Evolutionary conservation across 441 rosid species (phyloP).

Genomic region (Melastoma candidum): DNA sequence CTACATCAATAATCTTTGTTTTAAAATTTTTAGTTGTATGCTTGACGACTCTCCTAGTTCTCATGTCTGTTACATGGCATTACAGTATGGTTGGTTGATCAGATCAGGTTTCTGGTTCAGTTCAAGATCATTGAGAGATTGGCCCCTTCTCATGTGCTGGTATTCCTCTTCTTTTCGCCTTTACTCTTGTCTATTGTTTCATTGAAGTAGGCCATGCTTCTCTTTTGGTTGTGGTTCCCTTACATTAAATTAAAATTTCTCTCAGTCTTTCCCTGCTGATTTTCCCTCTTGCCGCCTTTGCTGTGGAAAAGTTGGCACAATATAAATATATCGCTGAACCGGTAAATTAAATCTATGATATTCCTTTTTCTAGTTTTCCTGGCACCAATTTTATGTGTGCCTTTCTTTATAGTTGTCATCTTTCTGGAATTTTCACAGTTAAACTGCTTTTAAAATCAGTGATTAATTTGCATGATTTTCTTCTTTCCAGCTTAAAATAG

Average conservation of each 20-base stretch:
- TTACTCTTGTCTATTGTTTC: background rate
- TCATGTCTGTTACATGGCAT: conserved; percentile 7
- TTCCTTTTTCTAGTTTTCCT: background rate
- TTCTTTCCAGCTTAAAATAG: too few relatives aligned
- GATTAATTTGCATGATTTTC: too few relatives aligned
- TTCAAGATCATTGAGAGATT: conserved; percentile 78
- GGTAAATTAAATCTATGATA: conserved; percentile 34
- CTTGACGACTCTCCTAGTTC: too few relatives aligned
- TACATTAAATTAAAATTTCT: conserved; percentile 5
- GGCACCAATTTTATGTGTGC: background rate
- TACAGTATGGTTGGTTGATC: conserved; percentile 97
- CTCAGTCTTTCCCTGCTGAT: conserved; percentile 78
- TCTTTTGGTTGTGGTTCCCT: conserved; percentile 8
- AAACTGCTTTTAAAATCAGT: too few relatives aligned
- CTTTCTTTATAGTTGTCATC: background rate
- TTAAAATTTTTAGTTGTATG: too few relatives aligned
- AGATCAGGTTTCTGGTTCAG: conserved; percentile 89
- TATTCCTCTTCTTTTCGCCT: conserved; percentile 18
- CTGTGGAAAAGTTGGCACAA: conserved; percentile 70
- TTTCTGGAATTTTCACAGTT: too few relatives aligned
- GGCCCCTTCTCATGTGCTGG: conserved; percentile 99
- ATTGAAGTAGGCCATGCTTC: background rate
- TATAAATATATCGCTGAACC: conserved; percentile 43
- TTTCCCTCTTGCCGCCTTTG: conserved; percentile 69
- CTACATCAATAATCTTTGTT: background rate